Evolutionary conservation across 345 rosid species (phyloP).

Genomic region (Populus ilicifolia): DNA sequence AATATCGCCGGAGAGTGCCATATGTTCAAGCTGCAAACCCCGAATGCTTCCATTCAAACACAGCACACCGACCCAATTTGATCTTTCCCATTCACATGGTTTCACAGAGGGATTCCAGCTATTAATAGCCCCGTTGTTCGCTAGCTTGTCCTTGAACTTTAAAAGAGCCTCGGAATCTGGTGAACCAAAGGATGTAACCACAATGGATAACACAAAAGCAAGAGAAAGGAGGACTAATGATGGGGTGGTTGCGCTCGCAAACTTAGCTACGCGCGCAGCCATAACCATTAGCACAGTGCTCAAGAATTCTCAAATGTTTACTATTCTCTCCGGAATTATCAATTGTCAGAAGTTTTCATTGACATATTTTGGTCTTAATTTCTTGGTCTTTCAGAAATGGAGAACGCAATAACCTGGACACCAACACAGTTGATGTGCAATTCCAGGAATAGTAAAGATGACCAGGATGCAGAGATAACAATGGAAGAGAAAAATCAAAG

Average conservation of each 20-base stretch:
- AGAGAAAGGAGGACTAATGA: background rate
- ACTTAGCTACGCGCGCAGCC: conserved; percentile 26
- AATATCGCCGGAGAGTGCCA: conserved; percentile 47
- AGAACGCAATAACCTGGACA: too few relatives aligned
- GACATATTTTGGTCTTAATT: too few relatives aligned
- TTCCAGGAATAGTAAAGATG: conserved; percentile 1
- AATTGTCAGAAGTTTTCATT: too few relatives aligned
- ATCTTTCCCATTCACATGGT: conserved; percentile 36
- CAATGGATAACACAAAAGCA: background rate
- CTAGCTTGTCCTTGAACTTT: conserved; percentile 12
- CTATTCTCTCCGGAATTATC: too few relatives aligned
- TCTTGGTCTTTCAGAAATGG: too few relatives aligned
- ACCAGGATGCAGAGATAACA: background rate
- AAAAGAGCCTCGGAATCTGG: conserved; percentile 15
- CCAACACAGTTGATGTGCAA: background rate
- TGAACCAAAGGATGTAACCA: background rate
- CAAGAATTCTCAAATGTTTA: background rate
- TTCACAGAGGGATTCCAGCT: conserved; percentile 38
- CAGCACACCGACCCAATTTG: conserved; percentile 63
- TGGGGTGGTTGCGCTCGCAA: conserved; percentile 12
- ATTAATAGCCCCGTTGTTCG: background rate
- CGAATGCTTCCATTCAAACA: conserved; percentile 40
- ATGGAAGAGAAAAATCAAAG: background rate
- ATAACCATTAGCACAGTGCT: background rate
- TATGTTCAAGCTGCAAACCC: conserved; percentile 64